Base-by-base conservation (phyloP, 2,329 filamentous ascomycete genomes). In the Geosmithia putterillii region DNA sequence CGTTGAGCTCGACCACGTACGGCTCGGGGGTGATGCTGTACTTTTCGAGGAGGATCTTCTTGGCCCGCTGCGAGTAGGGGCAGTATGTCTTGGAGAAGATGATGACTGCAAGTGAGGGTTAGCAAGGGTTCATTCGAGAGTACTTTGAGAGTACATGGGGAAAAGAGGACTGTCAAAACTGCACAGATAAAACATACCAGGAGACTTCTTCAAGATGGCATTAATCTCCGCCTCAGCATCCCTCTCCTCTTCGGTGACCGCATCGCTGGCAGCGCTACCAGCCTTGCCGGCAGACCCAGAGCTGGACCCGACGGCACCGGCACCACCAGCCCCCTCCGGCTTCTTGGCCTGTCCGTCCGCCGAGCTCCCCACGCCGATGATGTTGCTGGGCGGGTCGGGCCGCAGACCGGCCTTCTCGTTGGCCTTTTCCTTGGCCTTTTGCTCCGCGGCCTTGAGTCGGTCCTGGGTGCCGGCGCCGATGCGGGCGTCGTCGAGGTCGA, bases 61-160 rank as follows among this genome's bases (percentile, higher is more conserved):
- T 98, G 39, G 92, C 92, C 52, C 79, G 80, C 57, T 80, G 83
- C 42, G 88, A 95, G 65, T 76, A 82, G 1, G 84, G 87, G 62
- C 92, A 98, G 65, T 90, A 95, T 1, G 84, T 78, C 64, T 98
- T 96, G 50, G 88, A 95, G 67, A 96, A 96, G 54, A 98, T 86
- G 59, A 95, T 85, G 47, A 96, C 87, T 92, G 50, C 3, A 18
- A 12, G 32, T 4, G 15, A n/a, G 8, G 1, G 41, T 48, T 41
- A 48, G 44, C 25, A 32, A 41, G 8, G 10, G 28, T 32, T 32
- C 15, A 9, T 14, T 25, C 23, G 10, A 25, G n/a, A n/a, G 14
- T 22, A n/a, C 19, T 3, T 23, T 7, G 14, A 25, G 17, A 21
- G 25, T 41, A 34, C 21, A 14, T 7, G 20, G 23, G 17, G 17